Evolutionary conservation across 2,329 filamentous ascomycete genomes (phyloP), one percentile per base, ranked within the genome.

Genomic region (Exophiala calicioides): DNA sequence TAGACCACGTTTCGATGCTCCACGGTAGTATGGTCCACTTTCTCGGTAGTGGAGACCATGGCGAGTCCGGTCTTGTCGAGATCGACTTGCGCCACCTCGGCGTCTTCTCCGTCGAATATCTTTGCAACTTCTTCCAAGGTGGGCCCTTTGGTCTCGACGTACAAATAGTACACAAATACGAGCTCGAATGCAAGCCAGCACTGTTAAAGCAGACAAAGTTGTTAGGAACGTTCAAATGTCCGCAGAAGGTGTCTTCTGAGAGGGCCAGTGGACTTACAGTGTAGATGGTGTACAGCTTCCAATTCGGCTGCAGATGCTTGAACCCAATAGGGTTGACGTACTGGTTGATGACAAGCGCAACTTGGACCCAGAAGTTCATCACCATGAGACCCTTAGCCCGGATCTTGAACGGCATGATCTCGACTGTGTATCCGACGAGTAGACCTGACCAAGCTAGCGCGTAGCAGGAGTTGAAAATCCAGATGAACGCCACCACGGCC

Each of bases 71-170:
- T 51, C 60, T 79, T 73, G 20, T 73, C 67, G 33, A 81, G 65
- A 60, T 80, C 73, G 50, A 82, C 71, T 54, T 77, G 72, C 5
- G 73, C 76, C 9, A 79, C 75, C 32, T 53, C 52, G n/a, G 77
- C 79, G 20, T 77, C 71, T 18, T 81, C 77, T 27, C 82, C 84
- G 58, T 87, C 84, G 58, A 88, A 87, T 63, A 87, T 85, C 59
- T 79, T 78, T 36, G 83, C 79, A 52, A 86, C 76, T 61, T 85
- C 81, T 62, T 87, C 84, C 1, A 87, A 79, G 1, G 83, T 86
- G 1, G 82, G 81, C 3, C 84, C 83, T 59, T 80, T 45, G 6
- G 74, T 78, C 60, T 77, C 74, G 0, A 73, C 84, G 57, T 80
- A 82, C 12, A 76, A 64, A 55, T 89, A 73, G 62, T 80, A 80